Evolutionary conservation across 441 rosid species (phyloP), one percentile per base, ranked within the genome.

Genomic region (Arabidopsis lyrata): DNA sequence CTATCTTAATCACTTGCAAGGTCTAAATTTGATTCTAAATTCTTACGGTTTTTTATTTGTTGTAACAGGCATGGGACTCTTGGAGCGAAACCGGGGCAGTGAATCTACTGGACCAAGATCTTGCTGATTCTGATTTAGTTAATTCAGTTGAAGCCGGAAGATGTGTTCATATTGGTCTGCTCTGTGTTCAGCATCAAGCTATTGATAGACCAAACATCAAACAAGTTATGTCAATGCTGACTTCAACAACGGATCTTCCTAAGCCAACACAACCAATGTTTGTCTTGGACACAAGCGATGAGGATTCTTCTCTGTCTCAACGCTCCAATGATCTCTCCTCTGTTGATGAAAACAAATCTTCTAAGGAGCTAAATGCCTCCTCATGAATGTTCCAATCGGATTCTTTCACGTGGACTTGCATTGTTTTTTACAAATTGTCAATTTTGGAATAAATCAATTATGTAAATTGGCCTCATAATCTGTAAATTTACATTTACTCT

Each of bases 51-150:
- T 11, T 14, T 50, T 3, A 8, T 7, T 13, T 34, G 20, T 13
- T 16, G 6, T 42, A 42, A 56, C 63, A 76, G 86, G 83, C 82
- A 5, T 87, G 91, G 89, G 66, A 77, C 8, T 42, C 86, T 54
- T 83, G 75, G 82, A 75, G 41, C 3, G 75, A 80, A 29, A 77
- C 64, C 0, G 75, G 58, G 6, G 81, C 48, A 32, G 1, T 66
- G 13, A 79, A 85, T 18, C 11, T 84, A 9, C 44, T 78, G 18
- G 86, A 84, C 72, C 50, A 59, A 18, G 14, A 56, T 16, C 55
- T 82, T 22, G 60, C 20, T 11, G 27, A 7, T 15, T 63, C 39
- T 13, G 59, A 56, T 13, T 45, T 78, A 14, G 61, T 36, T 42
- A 11, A 29, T 5, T 15, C 34, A 15, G 32, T 38, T 11, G 85